Evolutionary conservation across 73 alveolate species (phyloP).

Genomic region (Paraurostyla sp.): DNA sequence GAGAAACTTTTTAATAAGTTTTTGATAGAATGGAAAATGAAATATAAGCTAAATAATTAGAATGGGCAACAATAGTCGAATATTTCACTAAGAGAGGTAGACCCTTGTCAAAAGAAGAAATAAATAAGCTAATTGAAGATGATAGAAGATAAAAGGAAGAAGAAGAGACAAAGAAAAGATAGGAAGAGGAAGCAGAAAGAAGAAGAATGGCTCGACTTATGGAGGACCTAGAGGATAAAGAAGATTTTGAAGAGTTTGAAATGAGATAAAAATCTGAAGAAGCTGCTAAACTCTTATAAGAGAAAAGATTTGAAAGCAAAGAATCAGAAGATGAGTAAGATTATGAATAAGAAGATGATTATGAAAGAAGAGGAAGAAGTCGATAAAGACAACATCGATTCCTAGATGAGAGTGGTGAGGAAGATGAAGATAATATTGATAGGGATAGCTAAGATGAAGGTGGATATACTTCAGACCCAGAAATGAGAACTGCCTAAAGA

Average conservation of each 20-base stretch:
- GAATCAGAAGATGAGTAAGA: slow-evolving; percentile 27
- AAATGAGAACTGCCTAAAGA: slow-evolving; percentile 43
- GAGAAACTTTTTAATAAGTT: slow-evolving; percentile 79
- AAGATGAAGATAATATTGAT: neutral
- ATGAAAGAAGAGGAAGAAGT: slow-evolving; percentile 20
- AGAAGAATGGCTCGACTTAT: slow-evolving; percentile 42
- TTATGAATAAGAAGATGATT: neutral
- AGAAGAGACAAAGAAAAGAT: slow-evolving; percentile 20
- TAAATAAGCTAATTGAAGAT: slow-evolving; percentile 39
- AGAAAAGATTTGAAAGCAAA: neutral
- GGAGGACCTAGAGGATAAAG: slow-evolving; percentile 57
- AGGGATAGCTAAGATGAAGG: neutral
- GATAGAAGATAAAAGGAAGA: slow-evolving; percentile 58
- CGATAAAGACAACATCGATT: neutral
- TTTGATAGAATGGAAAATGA: slow-evolving; percentile 87
- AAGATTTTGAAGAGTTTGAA: slow-evolving; percentile 24
- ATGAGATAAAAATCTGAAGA: neutral
- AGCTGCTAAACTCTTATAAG: neutral
- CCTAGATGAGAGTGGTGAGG: slow-evolving; percentile 14
- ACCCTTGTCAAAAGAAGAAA: slow-evolving; percentile 79
- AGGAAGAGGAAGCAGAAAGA: slow-evolving; percentile 56
- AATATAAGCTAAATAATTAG: slow-evolving; percentile 63
- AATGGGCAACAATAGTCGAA: slow-evolving; percentile 81
- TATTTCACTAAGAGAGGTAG: slow-evolving; percentile 91
- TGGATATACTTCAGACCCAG: slow-evolving; percentile 54